Evolutionary conservation across 2,329 filamentous ascomycete species (phyloP).

Genomic region (Atkinsonella hypoxylon): DNA sequence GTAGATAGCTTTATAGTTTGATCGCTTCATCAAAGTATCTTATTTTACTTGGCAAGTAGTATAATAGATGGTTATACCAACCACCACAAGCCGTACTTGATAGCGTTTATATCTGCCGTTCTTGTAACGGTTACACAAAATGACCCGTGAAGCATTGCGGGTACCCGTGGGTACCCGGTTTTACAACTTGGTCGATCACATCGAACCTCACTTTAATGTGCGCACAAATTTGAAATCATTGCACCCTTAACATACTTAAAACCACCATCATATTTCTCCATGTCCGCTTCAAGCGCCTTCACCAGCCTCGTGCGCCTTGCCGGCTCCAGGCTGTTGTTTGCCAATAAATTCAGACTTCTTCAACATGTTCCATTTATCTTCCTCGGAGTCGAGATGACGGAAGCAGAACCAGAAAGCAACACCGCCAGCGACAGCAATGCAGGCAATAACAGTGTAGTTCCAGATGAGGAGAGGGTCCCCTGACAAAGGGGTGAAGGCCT

Average conservation of each 20-base stretch:
- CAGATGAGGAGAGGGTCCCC: conserved; percentile 55
- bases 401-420: conserved; percentile 58
- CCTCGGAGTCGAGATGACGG: conserved; percentile 49
- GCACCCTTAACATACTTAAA: not conserved
- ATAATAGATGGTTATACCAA: too few species aligned
- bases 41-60: too few species aligned
- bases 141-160: too few species aligned
- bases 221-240: not conserved
- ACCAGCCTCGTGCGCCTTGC: conserved; percentile 12
- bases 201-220: not conserved
- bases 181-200: too few species aligned
- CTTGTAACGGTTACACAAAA: too few species aligned
- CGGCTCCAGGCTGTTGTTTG: conserved; percentile 22
- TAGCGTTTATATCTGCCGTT: too few species aligned
- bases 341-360: conserved; percentile 32
- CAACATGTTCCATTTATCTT: conserved; percentile 58
- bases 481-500: conserved; percentile 51
- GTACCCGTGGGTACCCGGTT: too few species aligned
- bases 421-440: conserved; percentile 51
- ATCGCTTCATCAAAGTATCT: too few species aligned
- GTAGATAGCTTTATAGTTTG: too few species aligned
- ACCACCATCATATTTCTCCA: not conserved
- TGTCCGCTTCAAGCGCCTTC: not conserved
- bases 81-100: too few species aligned
- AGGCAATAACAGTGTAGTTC: conserved; percentile 56